Evolutionary conservation across 2,329 filamentous ascomycete genomes (phyloP).

Genomic region (Talaromyces sp.): DNA sequence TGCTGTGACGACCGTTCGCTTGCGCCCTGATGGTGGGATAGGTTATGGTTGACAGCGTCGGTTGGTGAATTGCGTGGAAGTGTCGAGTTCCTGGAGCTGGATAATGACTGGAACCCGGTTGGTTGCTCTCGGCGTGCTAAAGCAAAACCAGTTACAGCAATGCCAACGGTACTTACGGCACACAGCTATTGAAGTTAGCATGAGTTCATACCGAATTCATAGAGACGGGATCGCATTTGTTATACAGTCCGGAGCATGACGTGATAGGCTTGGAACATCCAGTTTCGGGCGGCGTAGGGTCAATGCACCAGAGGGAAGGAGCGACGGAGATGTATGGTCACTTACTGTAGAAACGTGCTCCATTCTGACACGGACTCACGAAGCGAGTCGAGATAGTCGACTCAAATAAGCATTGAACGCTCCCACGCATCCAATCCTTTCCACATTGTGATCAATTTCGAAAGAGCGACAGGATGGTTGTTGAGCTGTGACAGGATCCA

Average conservation of each 20-base stretch:
- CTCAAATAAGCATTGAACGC: conserved; percentile 23
- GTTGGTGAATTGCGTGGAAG: conserved; percentile 24
- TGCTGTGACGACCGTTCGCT: conserved; percentile 19
- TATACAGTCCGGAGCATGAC: background rate
- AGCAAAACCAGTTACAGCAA: conserved; percentile 59
- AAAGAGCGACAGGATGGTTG: conserved; percentile 1
- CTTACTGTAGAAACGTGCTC: conserved; percentile 37
- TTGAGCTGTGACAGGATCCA: background rate
- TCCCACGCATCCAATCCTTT: conserved; percentile 21
- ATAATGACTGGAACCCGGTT: conserved; percentile 17
- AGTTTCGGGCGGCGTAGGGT: background rate
- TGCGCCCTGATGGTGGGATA: background rate
- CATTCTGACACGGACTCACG: conserved; percentile 24
- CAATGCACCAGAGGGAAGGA: background rate
- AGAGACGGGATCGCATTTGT: background rate
- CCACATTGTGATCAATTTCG: conserved; percentile 17
- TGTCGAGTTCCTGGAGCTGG: conserved; percentile 33
- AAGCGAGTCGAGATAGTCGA: conserved; percentile 15
- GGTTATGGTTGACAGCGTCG: conserved; percentile 23
- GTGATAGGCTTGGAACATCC: background rate
- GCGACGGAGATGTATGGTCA: conserved; percentile 1
- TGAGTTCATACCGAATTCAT: background rate
- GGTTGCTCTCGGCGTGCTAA: conserved; percentile 51
- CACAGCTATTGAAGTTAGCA: conserved; percentile 47
- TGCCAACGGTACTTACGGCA: conserved; percentile 62